Evolutionary conservation across 2,329 filamentous ascomycete species (phyloP), one percentile per base, ranked within the genome.

Genomic region (Phyllachora maydis): DNA sequence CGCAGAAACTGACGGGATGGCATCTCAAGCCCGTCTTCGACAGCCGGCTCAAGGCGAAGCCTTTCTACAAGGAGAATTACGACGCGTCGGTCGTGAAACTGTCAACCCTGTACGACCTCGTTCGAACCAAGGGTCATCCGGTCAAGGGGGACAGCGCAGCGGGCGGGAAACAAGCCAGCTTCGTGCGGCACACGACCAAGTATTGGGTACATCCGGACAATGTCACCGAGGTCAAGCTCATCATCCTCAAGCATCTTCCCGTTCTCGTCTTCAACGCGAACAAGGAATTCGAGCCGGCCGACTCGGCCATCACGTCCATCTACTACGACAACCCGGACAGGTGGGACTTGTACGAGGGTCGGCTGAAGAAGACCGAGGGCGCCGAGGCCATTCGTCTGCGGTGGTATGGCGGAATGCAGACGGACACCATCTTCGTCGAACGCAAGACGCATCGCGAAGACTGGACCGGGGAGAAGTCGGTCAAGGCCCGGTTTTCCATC

Each of bases 201-300:
- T 98, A 98, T 55, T 98, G 88, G 88, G 88, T 98, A 21, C 88
- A 98, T 42, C 79, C 78, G 3, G 88, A 95, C 49, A 98, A 98
- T 42, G 88, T 98, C 37, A 95, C 88, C 4, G 88, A 98, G 52
- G 52, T 98, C 31, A 98, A 98, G 56, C 71, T 98, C 46, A 85
- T 98, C 42, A 83, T 98, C 41, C 59, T 98, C 24, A 95, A 98
- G 57, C 88, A 98, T 54, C 59, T 98, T 31, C 88, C 88, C 0
- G 88, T 98, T 6, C 61, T 98, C 10, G 88, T 98, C 8, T 98
- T 95, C 60, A 98, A 95, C 43, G 64, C 85, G 9, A 90, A 73
- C 56, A 98, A 98, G 47, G 85, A 95, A 38, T 98, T 95, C 35
- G 81, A 91, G 33, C 61, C 65, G 26, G 69, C 79, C 33, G 88